These are phyloP conservation scores for Rhizopogon vesiculosus DNA, from an alignment of 768 basidiomycete species.

Conservation along the genomic window DNA sequence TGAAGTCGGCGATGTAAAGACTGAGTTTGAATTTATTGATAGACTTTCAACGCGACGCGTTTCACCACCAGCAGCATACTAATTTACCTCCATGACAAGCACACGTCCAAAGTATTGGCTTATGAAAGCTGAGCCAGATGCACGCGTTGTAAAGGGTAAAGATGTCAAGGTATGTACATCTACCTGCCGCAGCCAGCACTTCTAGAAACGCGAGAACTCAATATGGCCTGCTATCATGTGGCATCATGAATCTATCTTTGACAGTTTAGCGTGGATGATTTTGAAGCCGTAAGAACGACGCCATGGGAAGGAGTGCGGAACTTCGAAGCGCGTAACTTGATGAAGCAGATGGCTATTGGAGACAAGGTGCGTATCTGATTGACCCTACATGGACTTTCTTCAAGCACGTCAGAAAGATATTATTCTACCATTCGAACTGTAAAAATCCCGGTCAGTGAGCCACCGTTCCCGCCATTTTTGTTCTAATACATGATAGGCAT, in stretches of 20 bases:
- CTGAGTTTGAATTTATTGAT: neutral
- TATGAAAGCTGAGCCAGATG: slow-evolving; percentile 84
- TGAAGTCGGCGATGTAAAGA: neutral
- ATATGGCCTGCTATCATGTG: slow-evolving; percentile 1
- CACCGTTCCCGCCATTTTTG: neutral
- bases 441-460: slow-evolving; percentile 62
- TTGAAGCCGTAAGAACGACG: slow-evolving; percentile 64
- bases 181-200: neutral
- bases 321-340: slow-evolving; percentile 76
- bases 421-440: slow-evolving; percentile 88
- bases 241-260: neutral
- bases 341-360: slow-evolving; percentile 74
- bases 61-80: neutral
- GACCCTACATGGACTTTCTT: neutral
- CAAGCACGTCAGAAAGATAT: slow-evolving; percentile 42
- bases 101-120: slow-evolving; percentile 47
- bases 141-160: slow-evolving; percentile 79
- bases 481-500: slow-evolving; percentile 43
- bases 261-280: slow-evolving; percentile 85
- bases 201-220: neutral
- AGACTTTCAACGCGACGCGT: neutral
- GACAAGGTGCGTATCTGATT: slow-evolving; percentile 51
- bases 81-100: neutral
- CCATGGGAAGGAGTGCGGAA: slow-evolving; percentile 90
- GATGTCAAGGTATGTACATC: slow-evolving; percentile 64